Conservation (phyloP, 108 stramenopile genomes). For the Cyclotella kingstonii region DNA sequence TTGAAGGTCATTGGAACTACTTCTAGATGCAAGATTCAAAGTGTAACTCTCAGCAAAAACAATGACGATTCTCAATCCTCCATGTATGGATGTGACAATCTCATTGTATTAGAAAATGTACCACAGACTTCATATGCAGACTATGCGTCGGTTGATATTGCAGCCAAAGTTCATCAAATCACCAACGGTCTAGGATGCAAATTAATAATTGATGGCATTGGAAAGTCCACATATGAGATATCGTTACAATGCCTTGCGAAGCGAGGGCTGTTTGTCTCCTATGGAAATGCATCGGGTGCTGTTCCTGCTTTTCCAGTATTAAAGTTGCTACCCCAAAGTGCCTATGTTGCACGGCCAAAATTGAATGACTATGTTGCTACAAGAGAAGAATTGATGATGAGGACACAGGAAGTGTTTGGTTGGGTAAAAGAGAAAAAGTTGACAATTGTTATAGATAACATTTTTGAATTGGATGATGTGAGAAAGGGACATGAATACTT, state of each 20-base stretch:
- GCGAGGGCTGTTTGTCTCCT: slow-evolving; percentile 81
- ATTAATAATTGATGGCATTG: slow-evolving; percentile 83
- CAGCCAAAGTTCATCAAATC: slow-evolving; percentile 58
- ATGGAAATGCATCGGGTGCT: slow-evolving; percentile 87
- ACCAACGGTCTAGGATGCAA: slow-evolving; percentile 74
- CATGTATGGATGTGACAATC: slow-evolving; percentile 68
- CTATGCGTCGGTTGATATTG: slow-evolving; percentile 76
- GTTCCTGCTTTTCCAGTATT: slow-evolving; percentile 83
- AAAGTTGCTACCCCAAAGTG: slow-evolving; percentile 66
- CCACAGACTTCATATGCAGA: slow-evolving; percentile 64
- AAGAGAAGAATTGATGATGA: slow-evolving; percentile 63
- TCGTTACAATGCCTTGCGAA: slow-evolving; percentile 70
- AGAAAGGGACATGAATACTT: slow-evolving; percentile 74
- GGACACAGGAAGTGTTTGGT: slow-evolving; percentile 68
- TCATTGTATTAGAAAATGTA: slow-evolving; percentile 82
- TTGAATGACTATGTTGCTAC: slow-evolving; percentile 71
- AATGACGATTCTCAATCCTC: not conserved
- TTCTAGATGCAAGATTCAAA: slow-evolving; percentile 57
- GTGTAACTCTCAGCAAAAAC: slow-evolving; percentile 22
- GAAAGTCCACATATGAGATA: slow-evolving; percentile 76
- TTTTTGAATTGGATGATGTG: slow-evolving; percentile 64
- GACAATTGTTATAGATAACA: slow-evolving; percentile 66
- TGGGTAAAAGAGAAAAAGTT: slow-evolving; percentile 76
- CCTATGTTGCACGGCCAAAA: slow-evolving; percentile 82
- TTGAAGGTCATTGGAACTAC: slow-evolving; percentile 82